Conservation (phyloP, 177 flowering plant species). For the Vitis hybrid region DNA sequence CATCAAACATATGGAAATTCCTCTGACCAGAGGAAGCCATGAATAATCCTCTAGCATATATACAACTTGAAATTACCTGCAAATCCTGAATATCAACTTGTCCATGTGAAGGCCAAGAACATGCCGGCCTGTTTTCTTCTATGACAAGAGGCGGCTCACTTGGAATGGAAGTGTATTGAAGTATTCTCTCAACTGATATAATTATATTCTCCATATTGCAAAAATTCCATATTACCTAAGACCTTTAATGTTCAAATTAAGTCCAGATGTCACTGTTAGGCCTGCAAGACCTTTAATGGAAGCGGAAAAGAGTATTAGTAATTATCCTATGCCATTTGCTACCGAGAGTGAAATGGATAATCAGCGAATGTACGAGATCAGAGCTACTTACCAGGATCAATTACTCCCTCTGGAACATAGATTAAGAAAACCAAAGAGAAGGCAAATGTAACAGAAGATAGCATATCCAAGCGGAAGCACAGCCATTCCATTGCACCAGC, state of each 20-base stretch:
- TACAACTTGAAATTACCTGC: constrained; percentile 38
- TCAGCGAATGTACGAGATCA: neutral
- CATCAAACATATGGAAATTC: neutral
- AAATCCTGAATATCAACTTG: constrained; percentile 49
- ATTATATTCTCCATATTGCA: constrained; percentile 64
- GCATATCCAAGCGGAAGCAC: constrained; percentile 26
- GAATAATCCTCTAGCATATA: neutral
- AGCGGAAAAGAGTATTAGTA: too few relatives aligned
- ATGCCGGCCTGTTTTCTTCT: constrained; percentile 43
- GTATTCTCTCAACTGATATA: constrained; percentile 71
- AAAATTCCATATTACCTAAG: constrained; percentile 48
- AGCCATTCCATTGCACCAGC: too few relatives aligned
- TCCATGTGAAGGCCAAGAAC: constrained; percentile 61
- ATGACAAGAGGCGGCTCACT: constrained; percentile 68
- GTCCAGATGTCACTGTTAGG: too few relatives aligned
- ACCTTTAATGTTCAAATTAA: too few relatives aligned
- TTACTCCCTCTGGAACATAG: constrained; percentile 50
- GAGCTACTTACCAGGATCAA: constrained; percentile 51
- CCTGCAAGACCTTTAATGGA: too few relatives aligned
- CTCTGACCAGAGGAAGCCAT: neutral
- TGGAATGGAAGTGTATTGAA: constrained; percentile 52
- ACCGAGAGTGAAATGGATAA: neutral
- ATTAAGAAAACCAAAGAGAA: constrained; percentile 56
- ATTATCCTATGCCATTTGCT: neutral
- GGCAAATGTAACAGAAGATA: constrained; percentile 51